These are phyloP conservation scores for Setaria viridis DNA, from an alignment of 202 grass and related monocot genomes.

Conservation along the genomic window DNA sequence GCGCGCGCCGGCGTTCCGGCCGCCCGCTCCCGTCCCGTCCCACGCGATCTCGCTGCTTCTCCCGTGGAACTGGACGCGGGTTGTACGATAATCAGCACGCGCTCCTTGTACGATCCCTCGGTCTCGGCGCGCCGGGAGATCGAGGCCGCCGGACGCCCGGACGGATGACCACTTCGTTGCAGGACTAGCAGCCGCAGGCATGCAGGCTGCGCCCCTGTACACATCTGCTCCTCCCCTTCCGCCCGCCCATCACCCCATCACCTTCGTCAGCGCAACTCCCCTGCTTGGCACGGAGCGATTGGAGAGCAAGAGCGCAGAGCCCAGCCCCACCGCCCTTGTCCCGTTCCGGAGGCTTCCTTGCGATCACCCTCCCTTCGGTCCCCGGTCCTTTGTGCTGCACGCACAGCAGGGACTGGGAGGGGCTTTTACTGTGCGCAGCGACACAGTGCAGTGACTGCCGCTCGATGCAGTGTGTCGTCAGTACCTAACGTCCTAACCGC, in stretches of 20 bases:
- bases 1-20: not conserved
- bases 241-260: not conserved
- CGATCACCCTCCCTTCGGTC: not conserved
- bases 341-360: not conserved
- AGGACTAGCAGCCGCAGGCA: not conserved
- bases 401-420: not conserved
- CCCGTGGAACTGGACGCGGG: not conserved
- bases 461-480: not conserved
- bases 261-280: constrained; percentile 5
- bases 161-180: not conserved
- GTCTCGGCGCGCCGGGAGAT: not conserved
- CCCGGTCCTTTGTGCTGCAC: not conserved
- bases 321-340: not conserved
- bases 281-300: not conserved
- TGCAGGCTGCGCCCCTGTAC: not conserved
- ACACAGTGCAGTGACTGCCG: not conserved
- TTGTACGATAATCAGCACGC: not conserved
- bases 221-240: not conserved
- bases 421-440: constrained; percentile 8
- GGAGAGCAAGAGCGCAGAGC: not conserved
- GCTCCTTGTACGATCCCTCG: not conserved
- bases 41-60: not conserved
- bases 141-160: too few species aligned
- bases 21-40: not conserved
- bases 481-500: not conserved